These are phyloP conservation scores for Fusarium sp. DNA, from an alignment of 2,329 filamentous ascomycete genomes.

Conservation along the genomic window DNA sequence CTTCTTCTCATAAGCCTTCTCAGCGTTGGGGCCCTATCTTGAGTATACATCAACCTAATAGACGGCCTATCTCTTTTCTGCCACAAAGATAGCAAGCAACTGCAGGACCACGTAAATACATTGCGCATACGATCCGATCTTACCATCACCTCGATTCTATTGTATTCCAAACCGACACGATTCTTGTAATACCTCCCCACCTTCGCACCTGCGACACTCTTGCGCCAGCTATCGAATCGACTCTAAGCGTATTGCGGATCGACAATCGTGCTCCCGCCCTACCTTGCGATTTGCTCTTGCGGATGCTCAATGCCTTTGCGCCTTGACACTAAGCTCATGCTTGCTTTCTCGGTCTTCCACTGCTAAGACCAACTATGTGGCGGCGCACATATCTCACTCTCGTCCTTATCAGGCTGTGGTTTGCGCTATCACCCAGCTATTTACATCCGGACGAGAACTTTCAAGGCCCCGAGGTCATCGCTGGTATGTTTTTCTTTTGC, in stretches of 20 bases:
- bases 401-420: slow-evolving; percentile 88
- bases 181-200: not conserved
- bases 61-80: slow-evolving; percentile 13
- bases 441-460: slow-evolving; percentile 99
- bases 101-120: slow-evolving; percentile 10
- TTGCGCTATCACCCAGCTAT: slow-evolving; percentile 94
- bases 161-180: not conserved
- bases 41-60: slow-evolving; percentile 16
- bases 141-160: not conserved
- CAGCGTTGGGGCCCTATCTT: slow-evolving; percentile 6
- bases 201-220: slow-evolving; percentile 12
- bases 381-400: slow-evolving; percentile 88
- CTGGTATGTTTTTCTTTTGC: slow-evolving; percentile 70
- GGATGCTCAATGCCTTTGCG: slow-evolving; percentile 35
- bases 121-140: slow-evolving; percentile 15
- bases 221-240: not conserved
- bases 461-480: slow-evolving; percentile 96
- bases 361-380: slow-evolving; percentile 74
- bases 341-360: slow-evolving; percentile 40
- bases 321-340: slow-evolving; percentile 42
- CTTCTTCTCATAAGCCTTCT: not conserved
- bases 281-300: slow-evolving; percentile 17
- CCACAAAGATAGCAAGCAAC: slow-evolving; percentile 14
- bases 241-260: slow-evolving; percentile 2
- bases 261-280: slow-evolving; percentile 1